Percentiles rank a stretch among this genome's conserved stretches.
These are phyloP conservation scores for Solanum phureja DNA, from an alignment of 257 asterid species.

Conservation along the genomic window DNA sequence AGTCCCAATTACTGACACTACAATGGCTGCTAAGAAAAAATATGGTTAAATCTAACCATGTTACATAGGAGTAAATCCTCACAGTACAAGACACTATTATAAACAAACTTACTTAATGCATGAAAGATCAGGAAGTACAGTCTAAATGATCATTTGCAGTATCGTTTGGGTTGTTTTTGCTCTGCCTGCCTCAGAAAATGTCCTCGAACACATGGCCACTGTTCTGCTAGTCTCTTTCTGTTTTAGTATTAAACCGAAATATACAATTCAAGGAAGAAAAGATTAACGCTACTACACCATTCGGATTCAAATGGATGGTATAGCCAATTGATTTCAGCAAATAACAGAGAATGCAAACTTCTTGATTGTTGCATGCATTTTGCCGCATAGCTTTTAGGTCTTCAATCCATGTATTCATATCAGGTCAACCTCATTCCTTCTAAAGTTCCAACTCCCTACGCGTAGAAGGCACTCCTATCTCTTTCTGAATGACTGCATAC, in stretches of 20 bases:
- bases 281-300: neutral
- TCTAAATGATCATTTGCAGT: constrained; percentile 9
- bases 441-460: neutral
- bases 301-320: neutral
- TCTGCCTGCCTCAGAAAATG: constrained; percentile 43
- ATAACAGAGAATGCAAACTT: neutral
- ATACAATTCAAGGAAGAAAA: neutral
- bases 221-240: constrained; percentile 60
- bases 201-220: constrained; percentile 53
- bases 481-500: neutral
- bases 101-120: neutral
- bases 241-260: constrained; percentile 41
- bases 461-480: neutral
- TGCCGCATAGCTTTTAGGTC: neutral
- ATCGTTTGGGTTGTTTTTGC: constrained; percentile 28
- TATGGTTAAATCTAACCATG: neutral
- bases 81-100: neutral
- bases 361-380: neutral
- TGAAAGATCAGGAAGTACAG: neutral
- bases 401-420: neutral
- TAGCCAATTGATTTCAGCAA: neutral
- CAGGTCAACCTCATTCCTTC: neutral
- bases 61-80: neutral
- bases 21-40: neutral
- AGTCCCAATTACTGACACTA: neutral